Evolutionary conservation across 2,329 filamentous ascomycete genomes (phyloP), one percentile per base, ranked within the genome.

Genomic region (Aspergillus cejpii): DNA sequence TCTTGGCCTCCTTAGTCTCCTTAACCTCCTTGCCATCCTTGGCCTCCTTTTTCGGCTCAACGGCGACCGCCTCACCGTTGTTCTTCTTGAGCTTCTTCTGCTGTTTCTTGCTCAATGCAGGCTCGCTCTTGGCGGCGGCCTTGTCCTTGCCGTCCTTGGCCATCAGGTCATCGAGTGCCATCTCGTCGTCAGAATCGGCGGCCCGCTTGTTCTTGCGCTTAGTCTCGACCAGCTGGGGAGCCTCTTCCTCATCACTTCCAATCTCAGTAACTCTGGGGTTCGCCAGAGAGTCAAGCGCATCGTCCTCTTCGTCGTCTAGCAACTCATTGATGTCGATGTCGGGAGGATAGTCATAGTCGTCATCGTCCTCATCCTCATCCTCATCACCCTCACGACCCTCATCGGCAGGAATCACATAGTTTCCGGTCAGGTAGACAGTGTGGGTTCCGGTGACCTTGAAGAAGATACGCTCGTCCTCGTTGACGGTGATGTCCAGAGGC

Each of bases 61-160:
- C 65, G 41, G 77, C 71, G 48, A 85, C 80, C 48, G 92, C 83
- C 66, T 96, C 85, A 56, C 91, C 92, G 67, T 94, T 87, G 78
- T 97, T 97, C 79, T 95, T 96, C 84, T 98, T 97, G 61, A 85
- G 79, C 70, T 96, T 96, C 84, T 97, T 97, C 66, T 85, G 81
- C 71, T 97, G 87, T 77, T 95, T 96, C 80, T 96, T 96, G 79
- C 83, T 90, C 52, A 89, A 78, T 75, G 90, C 90, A 56, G 77
- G 66, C 58, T 89, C 84, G 54, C 80, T 79, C 52, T 78, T 76
- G 19, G 63, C 75, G 20, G 64, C 67, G 37, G 69, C 60, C 54
- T 72, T 71, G n/a, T 65, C 70, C 63, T 81, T 76, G 56, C 71
- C 65, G 48, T 76, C 77, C 73, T 92, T 91, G 68, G 83, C 78